These are phyloP conservation scores for Aspergillus baeticus DNA, from an alignment of 495 filamentous ascomycete species.

Conservation along the genomic window DNA sequence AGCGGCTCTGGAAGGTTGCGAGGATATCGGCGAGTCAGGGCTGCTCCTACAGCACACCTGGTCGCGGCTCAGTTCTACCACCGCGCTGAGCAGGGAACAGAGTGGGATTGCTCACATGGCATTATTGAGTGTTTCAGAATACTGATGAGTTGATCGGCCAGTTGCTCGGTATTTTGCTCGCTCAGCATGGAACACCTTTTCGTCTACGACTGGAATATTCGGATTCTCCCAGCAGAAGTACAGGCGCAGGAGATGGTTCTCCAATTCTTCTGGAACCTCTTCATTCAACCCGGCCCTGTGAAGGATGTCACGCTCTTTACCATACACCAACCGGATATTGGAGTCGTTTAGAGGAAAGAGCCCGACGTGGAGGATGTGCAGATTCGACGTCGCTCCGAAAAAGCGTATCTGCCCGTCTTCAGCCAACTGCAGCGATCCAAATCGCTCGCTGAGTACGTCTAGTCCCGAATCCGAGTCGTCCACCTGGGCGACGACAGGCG, in stretches of 20 bases:
- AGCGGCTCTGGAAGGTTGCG: constrained; percentile 26
- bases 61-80: constrained; percentile 14
- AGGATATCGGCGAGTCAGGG: constrained; percentile 27
- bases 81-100: neutral
- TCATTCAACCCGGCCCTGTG: constrained; percentile 14
- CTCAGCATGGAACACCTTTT: constrained; percentile 18
- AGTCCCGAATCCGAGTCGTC: too few relatives aligned
- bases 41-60: constrained; percentile 34
- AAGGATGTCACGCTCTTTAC: constrained; percentile 12
- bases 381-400: constrained; percentile 28
- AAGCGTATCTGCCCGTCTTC: constrained; percentile 26
- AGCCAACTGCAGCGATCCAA: too few relatives aligned
- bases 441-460: too few relatives aligned
- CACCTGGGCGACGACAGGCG: too few relatives aligned
- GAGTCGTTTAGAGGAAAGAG: constrained; percentile 2
- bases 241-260: constrained; percentile 33
- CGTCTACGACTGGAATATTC: constrained; percentile 29
- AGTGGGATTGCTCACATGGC: constrained; percentile 21
- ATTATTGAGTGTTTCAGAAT: constrained; percentile 33
- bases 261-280: constrained; percentile 18
- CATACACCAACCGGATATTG: neutral
- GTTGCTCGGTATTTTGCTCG: too few relatives aligned
- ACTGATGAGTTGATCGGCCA: constrained; percentile 29
- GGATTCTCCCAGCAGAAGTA: constrained; percentile 42
- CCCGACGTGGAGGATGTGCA: constrained; percentile 15